Evolutionary conservation across 139 green algal genomes (phyloP), one percentile per base, ranked within the genome.

Genomic region (Picochlorum sp.): DNA sequence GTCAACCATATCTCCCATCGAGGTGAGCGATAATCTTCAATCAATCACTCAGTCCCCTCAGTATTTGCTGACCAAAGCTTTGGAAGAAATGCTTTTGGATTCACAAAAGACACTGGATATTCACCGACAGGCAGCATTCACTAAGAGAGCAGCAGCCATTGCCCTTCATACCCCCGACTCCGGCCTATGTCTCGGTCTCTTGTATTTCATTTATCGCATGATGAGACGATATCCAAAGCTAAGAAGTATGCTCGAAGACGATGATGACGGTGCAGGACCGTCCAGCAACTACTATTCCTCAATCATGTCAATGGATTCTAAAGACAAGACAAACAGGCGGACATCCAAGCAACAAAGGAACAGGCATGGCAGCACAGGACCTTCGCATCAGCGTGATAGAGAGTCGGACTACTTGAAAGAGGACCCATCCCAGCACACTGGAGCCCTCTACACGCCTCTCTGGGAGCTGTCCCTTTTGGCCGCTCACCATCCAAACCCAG

Each of bases 201-300:
- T 77, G 1, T 66, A 44, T 12, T 51, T 83, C 4, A 37, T 83
- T 30, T 60, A 80, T 28, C 47, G 69, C 36, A 44, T 78, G 47
- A 57, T 80, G n/a, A 55, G 61, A 52, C 35, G 69, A 14, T 75
- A 86, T 57, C 68, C 69, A 9, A 70, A 71, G 29, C 74, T 93
- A 40, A 40, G 68, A 18, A 53, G 53, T 54, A 64, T 87, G 72
- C 68, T 93, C 40, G 77, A 89, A n/a, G n/a, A n/a, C 29, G 76
- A 82, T 52, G 85, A 89, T 37, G 68, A 70, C 7, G 83, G 72
- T 39, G n/a, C 20, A 29, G 50, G 25, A 69, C 69, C 4, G 72
- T 77, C 3, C 57, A 80, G 8, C 74, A 73, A 3, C 63, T 35
- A 36, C 1, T 39, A 56, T 39, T 25, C 24, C 16, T 28, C 22